A percentile compares a stretch with the other conserved stretches of the same genome.
phyloP scores from a whole-genome alignment of 768 basidiomycete genomes.

The Boletus rufocinnamomeus region DNA sequence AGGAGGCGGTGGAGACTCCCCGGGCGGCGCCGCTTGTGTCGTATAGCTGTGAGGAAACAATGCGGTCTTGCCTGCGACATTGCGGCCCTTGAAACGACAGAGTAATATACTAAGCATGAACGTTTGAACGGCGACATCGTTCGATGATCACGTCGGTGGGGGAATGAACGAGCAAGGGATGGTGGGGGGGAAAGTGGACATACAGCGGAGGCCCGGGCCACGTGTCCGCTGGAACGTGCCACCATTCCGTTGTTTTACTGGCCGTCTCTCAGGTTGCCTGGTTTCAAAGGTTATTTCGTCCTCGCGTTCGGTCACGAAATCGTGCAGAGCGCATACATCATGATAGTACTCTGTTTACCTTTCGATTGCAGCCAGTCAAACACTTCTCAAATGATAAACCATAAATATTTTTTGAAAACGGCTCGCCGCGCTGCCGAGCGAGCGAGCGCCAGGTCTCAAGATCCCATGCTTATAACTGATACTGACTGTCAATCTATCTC shows the following conservation, averaged over 20 bases:
- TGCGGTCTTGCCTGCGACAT: slow-evolving; percentile 77
- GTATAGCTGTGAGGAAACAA: slow-evolving; percentile 93
- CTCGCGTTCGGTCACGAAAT: slow-evolving; percentile 88
- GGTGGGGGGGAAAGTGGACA: not conserved
- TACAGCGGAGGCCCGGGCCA: slow-evolving; percentile 8
- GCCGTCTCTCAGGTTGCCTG: slow-evolving; percentile 55
- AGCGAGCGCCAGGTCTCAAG: no score
- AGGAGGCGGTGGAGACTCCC: slow-evolving; percentile 30
- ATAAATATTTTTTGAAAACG: no score
- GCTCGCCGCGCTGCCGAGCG: no score
- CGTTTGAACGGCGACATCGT: slow-evolving; percentile 30
- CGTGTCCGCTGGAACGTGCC: not conserved
- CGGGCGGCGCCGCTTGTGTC: slow-evolving; percentile 50
- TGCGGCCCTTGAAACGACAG: slow-evolving; percentile 66
- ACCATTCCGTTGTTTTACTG: no score
- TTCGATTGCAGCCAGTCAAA: no score
- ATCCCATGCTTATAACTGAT: no score
- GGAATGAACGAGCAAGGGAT: slow-evolving; percentile 4
- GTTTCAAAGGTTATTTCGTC: slow-evolving; percentile 87
- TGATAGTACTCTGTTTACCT: no score
- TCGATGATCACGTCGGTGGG: slow-evolving; percentile 16
- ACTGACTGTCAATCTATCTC: no score
- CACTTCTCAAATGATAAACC: no score
- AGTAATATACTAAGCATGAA: slow-evolving; percentile 24
- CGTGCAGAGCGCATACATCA: slow-evolving; percentile 47